Evolutionary conservation across 768 basidiomycete species (phyloP).

Genomic region (Fomitopsis serialis): DNA sequence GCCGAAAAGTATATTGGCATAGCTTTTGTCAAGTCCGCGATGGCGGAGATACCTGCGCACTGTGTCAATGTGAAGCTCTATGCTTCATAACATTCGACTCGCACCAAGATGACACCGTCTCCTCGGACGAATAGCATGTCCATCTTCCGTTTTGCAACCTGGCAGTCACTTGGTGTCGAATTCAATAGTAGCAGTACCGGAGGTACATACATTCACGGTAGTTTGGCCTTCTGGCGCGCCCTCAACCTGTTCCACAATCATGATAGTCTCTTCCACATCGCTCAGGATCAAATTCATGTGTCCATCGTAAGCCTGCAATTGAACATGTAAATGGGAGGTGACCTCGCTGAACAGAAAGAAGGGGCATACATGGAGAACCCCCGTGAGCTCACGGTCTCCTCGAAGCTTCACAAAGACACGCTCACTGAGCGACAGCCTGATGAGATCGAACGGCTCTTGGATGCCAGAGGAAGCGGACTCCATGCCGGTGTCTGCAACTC

Average conservation of each 20-base stretch:
- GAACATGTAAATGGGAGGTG: conserved; percentile 2
- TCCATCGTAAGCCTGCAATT: conserved; percentile 91
- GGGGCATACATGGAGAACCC: conserved; percentile 80
- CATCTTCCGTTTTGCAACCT: conserved; percentile 92
- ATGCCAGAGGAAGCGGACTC: conserved; percentile 69
- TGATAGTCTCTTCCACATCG: conserved; percentile 96
- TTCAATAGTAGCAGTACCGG: background rate
- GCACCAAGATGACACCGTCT: conserved; percentile 92
- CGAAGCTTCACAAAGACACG: conserved; percentile 97
- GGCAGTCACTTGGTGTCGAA: background rate
- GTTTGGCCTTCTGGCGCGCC: conserved; percentile 49
- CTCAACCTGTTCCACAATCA: conserved; percentile 87
- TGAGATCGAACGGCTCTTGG: conserved; percentile 96
- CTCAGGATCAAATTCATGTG: conserved; percentile 99
- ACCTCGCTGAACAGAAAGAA: conserved; percentile 5
- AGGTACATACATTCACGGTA: conserved; percentile 56
- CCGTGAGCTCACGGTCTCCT: conserved; percentile 88
- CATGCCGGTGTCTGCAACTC: too few species aligned
- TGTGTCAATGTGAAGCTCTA: conserved; percentile 1
- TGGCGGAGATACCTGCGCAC: conserved; percentile 74
- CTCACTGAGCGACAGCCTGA: conserved; percentile 92
- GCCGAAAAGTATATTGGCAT: conserved; percentile 32
- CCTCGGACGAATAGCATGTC: conserved; percentile 98
- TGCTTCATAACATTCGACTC: conserved; percentile 21
- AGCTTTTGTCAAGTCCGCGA: conserved; percentile 35